Evolutionary conservation across 108 stramenopile species (phyloP).

Genomic region (Pinguiococcus pyrenoidosus): DNA sequence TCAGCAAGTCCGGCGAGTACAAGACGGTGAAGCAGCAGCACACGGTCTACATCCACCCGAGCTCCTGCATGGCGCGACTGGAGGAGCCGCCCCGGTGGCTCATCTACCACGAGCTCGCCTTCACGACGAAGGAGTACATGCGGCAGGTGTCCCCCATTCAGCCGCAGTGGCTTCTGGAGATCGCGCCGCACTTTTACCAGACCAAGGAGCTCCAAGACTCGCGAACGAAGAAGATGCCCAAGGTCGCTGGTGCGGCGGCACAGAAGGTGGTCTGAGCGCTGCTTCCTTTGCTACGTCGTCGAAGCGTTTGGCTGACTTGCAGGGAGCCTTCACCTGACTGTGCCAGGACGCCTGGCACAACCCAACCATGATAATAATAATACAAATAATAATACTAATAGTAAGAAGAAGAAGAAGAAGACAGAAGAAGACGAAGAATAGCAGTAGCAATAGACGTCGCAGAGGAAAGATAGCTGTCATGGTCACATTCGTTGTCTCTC

Average conservation of each 20-base stretch:
- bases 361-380: too few relatives aligned
- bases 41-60: constrained; percentile 92
- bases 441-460: too few relatives aligned
- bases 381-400: too few relatives aligned
- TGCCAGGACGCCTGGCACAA: too few relatives aligned
- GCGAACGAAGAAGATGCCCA: constrained; percentile 73
- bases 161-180: constrained; percentile 84
- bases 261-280: too few relatives aligned
- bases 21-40: constrained; percentile 86
- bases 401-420: too few relatives aligned
- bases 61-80: constrained; percentile 57
- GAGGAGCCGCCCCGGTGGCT: constrained; percentile 82
- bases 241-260: constrained; percentile 23
- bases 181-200: constrained; percentile 96
- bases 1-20: constrained; percentile 76
- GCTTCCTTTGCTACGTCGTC: too few relatives aligned
- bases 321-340: too few relatives aligned
- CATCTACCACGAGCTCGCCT: constrained; percentile 85
- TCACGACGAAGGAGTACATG: constrained; percentile 97
- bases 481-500: too few relatives aligned
- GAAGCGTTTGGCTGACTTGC: too few relatives aligned
- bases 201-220: constrained; percentile 72
- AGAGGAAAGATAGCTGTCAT: too few relatives aligned
- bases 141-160: constrained; percentile 75
- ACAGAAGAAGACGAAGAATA: too few relatives aligned